Base-by-base conservation (phyloP, 1,284 basidiomycete species). In the Sanghuangporus baumii region DNA sequence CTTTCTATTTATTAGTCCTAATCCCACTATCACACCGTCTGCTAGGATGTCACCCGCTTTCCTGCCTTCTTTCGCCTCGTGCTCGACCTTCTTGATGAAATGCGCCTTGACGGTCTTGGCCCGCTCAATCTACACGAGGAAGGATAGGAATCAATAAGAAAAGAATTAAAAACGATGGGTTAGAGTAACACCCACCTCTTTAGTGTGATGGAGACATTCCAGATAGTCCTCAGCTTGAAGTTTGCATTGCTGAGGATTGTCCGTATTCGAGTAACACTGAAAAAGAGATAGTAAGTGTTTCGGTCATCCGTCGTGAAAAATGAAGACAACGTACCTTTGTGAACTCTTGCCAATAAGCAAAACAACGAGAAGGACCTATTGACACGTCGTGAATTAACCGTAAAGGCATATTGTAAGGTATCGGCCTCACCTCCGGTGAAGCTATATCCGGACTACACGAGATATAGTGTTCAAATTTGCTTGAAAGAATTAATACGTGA, bases 261-360 rank as follows among this genome's bases (percentile, higher is more conserved):
- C 93, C 55, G 94, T 86, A 64, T 85, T 80, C 8, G 90, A 88
- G 74, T 97, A 98, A 78, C 95, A 98, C 89, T 97, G 66, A 9
- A 50, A 37, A 58, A 38, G 41, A 16, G 23, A 8, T 41, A 62
- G 26, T 31, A 3, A 31, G 5, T 3, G 3, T 31, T 31, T 31
- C 3, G 0, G 26, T 5, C 26, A 31, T 31, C 5, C 2, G 3
- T 31, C 26, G 5, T 5, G 5, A 31, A 31, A 31, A 3, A 31
- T 31, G 26, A 31, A 5, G 14, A 16, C 2, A 9, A 18, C 47
- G 14, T 37, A 89, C 91, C 74, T 91, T 93, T 67, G 87, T 83
- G 76, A 94, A 93, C 72, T 93, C 91, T 71, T 96, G 93, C 94
- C 95, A 98, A 77, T 91, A 93, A 6, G 85, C 81, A 75, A 96